phyloP scores from a whole-genome alignment of 2,329 filamentous ascomycete genomes.

The Orbilia quercus region DNA sequence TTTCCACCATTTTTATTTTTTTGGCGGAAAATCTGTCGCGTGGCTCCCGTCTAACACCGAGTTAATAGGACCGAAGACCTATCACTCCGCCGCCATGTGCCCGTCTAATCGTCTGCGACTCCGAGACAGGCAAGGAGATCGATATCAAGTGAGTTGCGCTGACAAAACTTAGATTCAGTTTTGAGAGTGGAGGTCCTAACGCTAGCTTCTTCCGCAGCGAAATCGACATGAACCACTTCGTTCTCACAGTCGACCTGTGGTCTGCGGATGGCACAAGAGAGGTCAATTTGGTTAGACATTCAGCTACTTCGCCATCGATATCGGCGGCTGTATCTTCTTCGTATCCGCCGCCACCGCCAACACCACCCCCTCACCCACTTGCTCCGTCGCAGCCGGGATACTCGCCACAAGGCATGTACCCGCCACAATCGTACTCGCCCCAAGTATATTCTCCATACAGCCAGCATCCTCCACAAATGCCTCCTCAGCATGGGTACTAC shows the following conservation, averaged over 20 bases:
- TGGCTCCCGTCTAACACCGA: slow-evolving; percentile 28
- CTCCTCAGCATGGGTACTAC: slow-evolving; percentile 55
- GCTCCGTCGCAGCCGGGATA: slow-evolving; percentile 55
- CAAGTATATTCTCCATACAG: slow-evolving; percentile 55
- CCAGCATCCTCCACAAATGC: slow-evolving; percentile 57
- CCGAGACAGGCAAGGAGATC: slow-evolving; percentile 79
- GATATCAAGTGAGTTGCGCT: slow-evolving; percentile 76
- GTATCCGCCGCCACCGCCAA: slow-evolving; percentile 70
- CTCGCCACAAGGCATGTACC: slow-evolving; percentile 58
- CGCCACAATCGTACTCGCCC: slow-evolving; percentile 58
- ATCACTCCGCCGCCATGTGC: slow-evolving; percentile 97
- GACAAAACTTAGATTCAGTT: background rate
- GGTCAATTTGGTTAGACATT: slow-evolving; percentile 76
- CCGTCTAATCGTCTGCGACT: slow-evolving; percentile 80
- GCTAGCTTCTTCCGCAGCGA: slow-evolving; percentile 66
- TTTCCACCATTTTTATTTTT: too few relatives aligned
- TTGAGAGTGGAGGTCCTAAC: slow-evolving; percentile 9
- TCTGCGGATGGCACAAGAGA: slow-evolving; percentile 71
- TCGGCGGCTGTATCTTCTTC: slow-evolving; percentile 82
- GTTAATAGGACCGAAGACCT: slow-evolving; percentile 82
- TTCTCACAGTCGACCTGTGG: slow-evolving; percentile 77
- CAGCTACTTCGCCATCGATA: slow-evolving; percentile 77
- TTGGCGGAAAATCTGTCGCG: slow-evolving; percentile 1
- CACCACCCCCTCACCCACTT: slow-evolving; percentile 59
- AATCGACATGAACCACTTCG: slow-evolving; percentile 75